Evolutionary conservation across 2,329 filamentous ascomycete species (phyloP).

Genomic region (Chaetomiaceae sp.): DNA sequence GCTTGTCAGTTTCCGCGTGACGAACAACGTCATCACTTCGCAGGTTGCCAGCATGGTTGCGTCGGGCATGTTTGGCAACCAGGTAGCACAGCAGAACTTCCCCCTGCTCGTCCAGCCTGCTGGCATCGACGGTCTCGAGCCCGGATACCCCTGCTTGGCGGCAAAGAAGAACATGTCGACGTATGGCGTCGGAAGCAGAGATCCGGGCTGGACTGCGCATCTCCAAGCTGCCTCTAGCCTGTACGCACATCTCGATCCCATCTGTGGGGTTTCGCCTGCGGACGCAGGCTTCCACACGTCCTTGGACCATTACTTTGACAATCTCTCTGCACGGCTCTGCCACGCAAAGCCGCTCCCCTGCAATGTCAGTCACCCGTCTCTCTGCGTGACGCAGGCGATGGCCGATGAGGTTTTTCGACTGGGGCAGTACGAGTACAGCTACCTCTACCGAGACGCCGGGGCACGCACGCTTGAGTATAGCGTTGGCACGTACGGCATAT

Average conservation of each 20-base stretch:
- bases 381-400: slow-evolving; percentile 57
- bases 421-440: slow-evolving; percentile 75
- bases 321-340: slow-evolving; percentile 71
- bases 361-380: slow-evolving; percentile 39
- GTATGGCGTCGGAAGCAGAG: slow-evolving; percentile 39
- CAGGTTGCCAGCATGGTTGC: slow-evolving; percentile 74
- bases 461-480: slow-evolving; percentile 54
- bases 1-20: slow-evolving; percentile 62
- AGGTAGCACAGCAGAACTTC: slow-evolving; percentile 32
- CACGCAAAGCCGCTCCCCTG: slow-evolving; percentile 69
- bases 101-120: slow-evolving; percentile 47
- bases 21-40: slow-evolving; percentile 75
- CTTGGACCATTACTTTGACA: slow-evolving; percentile 82
- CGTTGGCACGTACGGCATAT: slow-evolving; percentile 61
- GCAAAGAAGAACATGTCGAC: slow-evolving; percentile 38
- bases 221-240: slow-evolving; percentile 50
- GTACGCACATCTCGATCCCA: slow-evolving; percentile 54
- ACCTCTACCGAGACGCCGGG: slow-evolving; percentile 65
- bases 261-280: slow-evolving; percentile 56
- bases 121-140: slow-evolving; percentile 66
- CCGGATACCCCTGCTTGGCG: slow-evolving; percentile 59
- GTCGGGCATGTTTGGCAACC: slow-evolving; percentile 57
- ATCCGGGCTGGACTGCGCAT: slow-evolving; percentile 56
- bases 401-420: slow-evolving; percentile 68
- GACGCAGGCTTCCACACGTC: slow-evolving; percentile 61